phyloP scores from a whole-genome alignment of 441 rosid species.

The Gossypium gossypioides region DNA sequence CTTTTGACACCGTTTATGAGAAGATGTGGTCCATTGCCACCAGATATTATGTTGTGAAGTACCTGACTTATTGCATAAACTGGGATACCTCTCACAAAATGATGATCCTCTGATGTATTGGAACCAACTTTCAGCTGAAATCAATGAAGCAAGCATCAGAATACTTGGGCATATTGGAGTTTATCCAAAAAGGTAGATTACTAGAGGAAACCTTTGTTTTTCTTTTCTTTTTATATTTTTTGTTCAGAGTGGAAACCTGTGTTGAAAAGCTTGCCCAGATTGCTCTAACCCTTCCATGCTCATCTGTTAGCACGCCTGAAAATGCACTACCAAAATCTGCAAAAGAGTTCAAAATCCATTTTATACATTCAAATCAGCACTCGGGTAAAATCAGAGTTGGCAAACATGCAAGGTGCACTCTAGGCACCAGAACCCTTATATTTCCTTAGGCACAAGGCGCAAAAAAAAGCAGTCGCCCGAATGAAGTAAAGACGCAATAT shows the following conservation, averaged over 20 bases:
- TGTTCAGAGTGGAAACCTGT: slow-evolving; percentile 44
- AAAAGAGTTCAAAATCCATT: slow-evolving; percentile 16
- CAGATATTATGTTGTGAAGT: slow-evolving; percentile 60
- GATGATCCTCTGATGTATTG: slow-evolving; percentile 78
- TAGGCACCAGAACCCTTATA: background rate
- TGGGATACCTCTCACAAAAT: slow-evolving; percentile 89
- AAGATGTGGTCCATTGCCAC: slow-evolving; percentile 61
- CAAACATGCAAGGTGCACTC: background rate
- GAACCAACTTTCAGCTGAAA: slow-evolving; percentile 63
- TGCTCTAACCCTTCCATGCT: slow-evolving; percentile 85
- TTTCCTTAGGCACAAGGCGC: background rate
- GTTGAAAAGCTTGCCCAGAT: slow-evolving; percentile 94
- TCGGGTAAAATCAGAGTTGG: background rate
- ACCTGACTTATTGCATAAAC: slow-evolving; percentile 61
- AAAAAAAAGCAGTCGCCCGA: background rate
- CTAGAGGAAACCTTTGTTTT: slow-evolving; percentile 50
- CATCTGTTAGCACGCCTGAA: slow-evolving; percentile 84
- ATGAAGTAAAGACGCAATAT: background rate
- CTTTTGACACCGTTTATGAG: slow-evolving; percentile 80
- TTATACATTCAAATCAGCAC: slow-evolving; percentile 4
- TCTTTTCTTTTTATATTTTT: slow-evolving; percentile 9
- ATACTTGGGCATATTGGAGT: background rate
- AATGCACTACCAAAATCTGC: slow-evolving; percentile 91
- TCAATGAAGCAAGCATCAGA: slow-evolving; percentile 14
- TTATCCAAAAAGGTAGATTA: slow-evolving; percentile 14